Percentiles rank a stretch among this genome's conserved stretches.
phyloP scores from a whole-genome alignment of 176 grass and related monocot species.

The Oryza meyeriana region DNA sequence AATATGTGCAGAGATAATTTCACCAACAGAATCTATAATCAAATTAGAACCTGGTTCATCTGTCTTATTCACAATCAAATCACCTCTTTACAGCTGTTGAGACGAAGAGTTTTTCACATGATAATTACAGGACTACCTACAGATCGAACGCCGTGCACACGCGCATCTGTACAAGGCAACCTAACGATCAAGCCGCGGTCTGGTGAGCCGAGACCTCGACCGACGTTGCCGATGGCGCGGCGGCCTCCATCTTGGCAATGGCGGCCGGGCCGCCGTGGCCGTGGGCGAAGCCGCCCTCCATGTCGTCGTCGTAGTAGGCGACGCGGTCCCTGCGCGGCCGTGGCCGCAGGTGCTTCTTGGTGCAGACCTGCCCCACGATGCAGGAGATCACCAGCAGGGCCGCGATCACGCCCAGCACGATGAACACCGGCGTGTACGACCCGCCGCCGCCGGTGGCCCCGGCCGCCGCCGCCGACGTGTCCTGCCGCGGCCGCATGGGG shows the following conservation, averaged over 20 bases:
- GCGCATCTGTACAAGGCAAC: too few species aligned
- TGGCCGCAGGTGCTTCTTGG: slow-evolving; percentile 57
- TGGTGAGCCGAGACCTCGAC: not conserved
- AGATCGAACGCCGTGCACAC: not conserved
- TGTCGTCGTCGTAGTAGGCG: slow-evolving; percentile 46
- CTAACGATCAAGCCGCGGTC: not conserved
- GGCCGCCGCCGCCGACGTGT: not conserved
- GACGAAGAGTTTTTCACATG: not conserved
- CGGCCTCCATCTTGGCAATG: slow-evolving; percentile 39
- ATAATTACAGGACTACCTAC: not conserved
- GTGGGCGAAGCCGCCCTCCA: slow-evolving; percentile 38
- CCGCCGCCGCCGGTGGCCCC: slow-evolving; percentile 18
- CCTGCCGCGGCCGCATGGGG: not conserved
- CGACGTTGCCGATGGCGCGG: not conserved
- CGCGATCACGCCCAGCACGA: slow-evolving; percentile 72
- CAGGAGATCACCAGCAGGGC: slow-evolving; percentile 61
- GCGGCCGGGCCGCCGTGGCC: not conserved
- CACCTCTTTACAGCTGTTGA: not conserved
- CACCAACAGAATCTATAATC: not conserved
- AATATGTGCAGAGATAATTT: not conserved
- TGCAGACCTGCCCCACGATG: slow-evolving; percentile 63
- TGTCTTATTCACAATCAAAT: not conserved
- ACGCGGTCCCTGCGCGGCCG: slow-evolving; percentile 57
- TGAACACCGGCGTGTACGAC: slow-evolving; percentile 62
- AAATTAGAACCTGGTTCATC: not conserved